A percentile compares a stretch with the other conserved stretches of the same genome.
phyloP scores from a whole-genome alignment of 106 monocot genomes.

The Triglochin maritima region DNA sequence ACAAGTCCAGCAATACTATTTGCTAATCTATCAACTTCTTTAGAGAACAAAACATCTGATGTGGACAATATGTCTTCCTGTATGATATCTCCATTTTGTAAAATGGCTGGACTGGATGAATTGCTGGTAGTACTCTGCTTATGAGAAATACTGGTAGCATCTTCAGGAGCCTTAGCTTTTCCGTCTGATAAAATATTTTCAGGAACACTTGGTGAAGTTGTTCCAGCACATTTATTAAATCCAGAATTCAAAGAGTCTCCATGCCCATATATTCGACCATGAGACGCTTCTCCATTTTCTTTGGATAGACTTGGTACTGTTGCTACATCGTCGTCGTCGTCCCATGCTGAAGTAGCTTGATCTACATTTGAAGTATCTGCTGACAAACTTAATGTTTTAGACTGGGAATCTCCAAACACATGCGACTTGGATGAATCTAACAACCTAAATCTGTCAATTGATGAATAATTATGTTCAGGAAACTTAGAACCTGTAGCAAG shows the following conservation, averaged over 20 bases:
- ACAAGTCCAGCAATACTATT: not conserved
- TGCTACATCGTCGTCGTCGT: slow-evolving; percentile 16
- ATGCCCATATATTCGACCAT: not conserved
- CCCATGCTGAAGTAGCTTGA: slow-evolving; percentile 9
- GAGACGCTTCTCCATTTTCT: not conserved
- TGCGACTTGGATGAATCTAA: not conserved
- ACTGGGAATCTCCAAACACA: not conserved
- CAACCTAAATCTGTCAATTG: slow-evolving; percentile 2
- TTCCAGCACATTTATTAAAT: not conserved
- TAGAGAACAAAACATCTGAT: not conserved
- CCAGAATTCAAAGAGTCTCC: slow-evolving; percentile 1
- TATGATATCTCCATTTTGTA: slow-evolving; percentile 9
- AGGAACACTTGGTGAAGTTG: slow-evolving; percentile 2
- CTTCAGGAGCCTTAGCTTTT: not conserved
- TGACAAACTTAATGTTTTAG: not conserved
- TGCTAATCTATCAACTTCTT: slow-evolving; percentile 1
- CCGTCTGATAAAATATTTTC: not conserved
- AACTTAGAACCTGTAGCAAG: slow-evolving; percentile 4
- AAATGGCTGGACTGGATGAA: slow-evolving; percentile 1
- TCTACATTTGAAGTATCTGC: not conserved
- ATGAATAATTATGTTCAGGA: slow-evolving; percentile 2
- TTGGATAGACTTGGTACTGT: not conserved
- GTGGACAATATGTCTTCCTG: not conserved
- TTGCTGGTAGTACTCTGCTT: not conserved
- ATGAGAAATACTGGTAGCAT: not conserved